These are phyloP conservation scores for Aurifilum marmelostoma DNA, from an alignment of 2,329 filamentous ascomycete genomes.

Conservation along the genomic window DNA sequence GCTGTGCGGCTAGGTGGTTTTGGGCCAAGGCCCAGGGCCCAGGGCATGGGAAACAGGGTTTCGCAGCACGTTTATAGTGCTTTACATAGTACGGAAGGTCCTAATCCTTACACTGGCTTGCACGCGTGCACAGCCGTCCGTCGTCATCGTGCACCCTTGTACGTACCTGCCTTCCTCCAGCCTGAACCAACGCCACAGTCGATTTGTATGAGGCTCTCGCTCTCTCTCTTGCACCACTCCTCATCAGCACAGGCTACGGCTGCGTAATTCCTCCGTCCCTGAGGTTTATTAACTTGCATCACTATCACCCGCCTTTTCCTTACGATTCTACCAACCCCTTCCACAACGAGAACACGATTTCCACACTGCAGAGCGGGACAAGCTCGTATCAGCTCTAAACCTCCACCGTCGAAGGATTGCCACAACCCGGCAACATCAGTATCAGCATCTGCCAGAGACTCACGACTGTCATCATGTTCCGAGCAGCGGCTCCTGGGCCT, in stretches of 20 bases:
- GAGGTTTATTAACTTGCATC: neutral
- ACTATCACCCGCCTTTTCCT: neutral
- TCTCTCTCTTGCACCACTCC: neutral
- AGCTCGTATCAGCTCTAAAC: neutral
- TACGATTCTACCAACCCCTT: neutral
- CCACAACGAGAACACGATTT: neutral
- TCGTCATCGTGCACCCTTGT: conserved; percentile 8
- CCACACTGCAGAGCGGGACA: neutral
- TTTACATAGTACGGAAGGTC: too few relatives aligned
- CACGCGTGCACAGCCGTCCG: conserved; percentile 8
- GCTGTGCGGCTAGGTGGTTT: conserved; percentile 4
- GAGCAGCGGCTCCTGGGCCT: conserved; percentile 59
- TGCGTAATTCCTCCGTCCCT: conserved; percentile 2
- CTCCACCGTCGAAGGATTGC: neutral
- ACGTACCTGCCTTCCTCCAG: neutral
- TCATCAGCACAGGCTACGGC: conserved; percentile 2
- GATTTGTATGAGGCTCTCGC: neutral
- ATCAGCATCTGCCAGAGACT: conserved; percentile 3
- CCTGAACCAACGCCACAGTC: conserved; percentile 4
- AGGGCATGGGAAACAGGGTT: conserved; percentile 12
- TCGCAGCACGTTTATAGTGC: neutral
- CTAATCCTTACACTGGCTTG: neutral
- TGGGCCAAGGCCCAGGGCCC: neutral
- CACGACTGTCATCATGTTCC: conserved; percentile 55
- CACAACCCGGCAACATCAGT: neutral